phyloP scores from a whole-genome alignment of 192 early-diverging fungal species.

The Coemansia pectinata region DNA sequence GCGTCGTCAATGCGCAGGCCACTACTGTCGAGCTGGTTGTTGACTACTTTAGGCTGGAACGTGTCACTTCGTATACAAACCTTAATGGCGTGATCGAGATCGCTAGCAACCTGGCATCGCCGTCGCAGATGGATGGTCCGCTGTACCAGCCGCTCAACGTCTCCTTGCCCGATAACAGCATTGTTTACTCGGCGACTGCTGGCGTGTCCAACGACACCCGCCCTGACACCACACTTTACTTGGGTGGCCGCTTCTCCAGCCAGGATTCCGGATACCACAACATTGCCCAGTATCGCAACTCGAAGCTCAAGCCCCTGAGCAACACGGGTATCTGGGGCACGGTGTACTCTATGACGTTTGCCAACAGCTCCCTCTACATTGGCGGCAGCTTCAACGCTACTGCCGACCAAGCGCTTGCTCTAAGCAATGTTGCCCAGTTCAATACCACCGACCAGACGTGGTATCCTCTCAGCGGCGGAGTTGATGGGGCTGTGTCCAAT shows the following conservation, averaged over 20 bases:
- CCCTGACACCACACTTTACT: slow-evolving; percentile 44
- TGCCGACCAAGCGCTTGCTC: slow-evolving; percentile 16
- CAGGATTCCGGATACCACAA: slow-evolving; percentile 46
- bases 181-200: slow-evolving; percentile 52
- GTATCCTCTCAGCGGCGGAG: slow-evolving; percentile 47
- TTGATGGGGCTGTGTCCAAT: slow-evolving; percentile 52
- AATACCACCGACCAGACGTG: slow-evolving; percentile 44
- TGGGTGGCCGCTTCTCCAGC: slow-evolving; percentile 65
- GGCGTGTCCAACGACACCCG: slow-evolving; percentile 28
- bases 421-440: slow-evolving; percentile 44
- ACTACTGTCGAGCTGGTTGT: slow-evolving; percentile 43
- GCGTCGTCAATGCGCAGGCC: slow-evolving; percentile 17
- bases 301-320: slow-evolving; percentile 22
- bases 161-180: slow-evolving; percentile 46
- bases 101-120: slow-evolving; percentile 18
- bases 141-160: slow-evolving; percentile 41
- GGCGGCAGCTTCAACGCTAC: slow-evolving; percentile 53
- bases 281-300: slow-evolving; percentile 60
- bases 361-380: slow-evolving; percentile 30
- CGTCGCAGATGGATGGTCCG: slow-evolving; percentile 21
- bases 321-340: slow-evolving; percentile 34
- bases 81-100: slow-evolving; percentile 49
- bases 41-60: slow-evolving; percentile 37
- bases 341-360: slow-evolving; percentile 35
- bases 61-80: slow-evolving; percentile 37